Base-by-base conservation (phyloP, 1,139 yeast species). In the Candida buenavistaensis region DNA sequence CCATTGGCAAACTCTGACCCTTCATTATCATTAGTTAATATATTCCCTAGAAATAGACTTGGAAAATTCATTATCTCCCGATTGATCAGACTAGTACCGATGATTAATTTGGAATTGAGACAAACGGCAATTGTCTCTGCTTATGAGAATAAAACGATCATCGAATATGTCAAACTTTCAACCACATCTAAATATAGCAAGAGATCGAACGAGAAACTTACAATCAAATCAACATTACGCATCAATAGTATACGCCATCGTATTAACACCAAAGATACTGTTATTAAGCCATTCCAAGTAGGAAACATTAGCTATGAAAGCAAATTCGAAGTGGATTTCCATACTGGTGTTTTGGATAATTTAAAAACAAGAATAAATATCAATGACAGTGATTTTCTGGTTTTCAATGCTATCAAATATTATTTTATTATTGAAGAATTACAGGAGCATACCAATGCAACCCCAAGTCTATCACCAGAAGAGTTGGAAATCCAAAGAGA, bases 91-190 rank as follows among this genome's bases (percentile, higher is more conserved):
- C 51, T 49, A 30, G 27, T 60, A 1, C 69, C 71, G 0, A 35
- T 43, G 17, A 28, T 58, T 3, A 61, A 59, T 37, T 27, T 62
- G 8, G 70, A 63, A 41, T 35, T 62, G 9, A 50, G 65, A 30
- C 51, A 53, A 25, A 33, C 58, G 5, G 26, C 37, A 1, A 19
- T 62, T 2, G 28, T 35, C 6, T 36, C 44, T 7, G 27, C 35
- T 10, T 20, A 22, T 22, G 47, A 51, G 20, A 39, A 44, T 14
- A 36, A 46, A 10, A 45, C 50, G 10, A 36, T 36, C n/a, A 33
- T 60, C 3, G 62, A 57, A 15, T 65, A 54, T 42, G 19, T 55
- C 10, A 50, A 48, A 35, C 46, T 60, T 25, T 46, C 41, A 6
- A 33, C 52, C 3, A 30, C 26, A 2, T 56, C 68, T 5, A 45